Base-by-base conservation (phyloP, 805 yeast genomes). In the Lachancea cidri region DNA sequence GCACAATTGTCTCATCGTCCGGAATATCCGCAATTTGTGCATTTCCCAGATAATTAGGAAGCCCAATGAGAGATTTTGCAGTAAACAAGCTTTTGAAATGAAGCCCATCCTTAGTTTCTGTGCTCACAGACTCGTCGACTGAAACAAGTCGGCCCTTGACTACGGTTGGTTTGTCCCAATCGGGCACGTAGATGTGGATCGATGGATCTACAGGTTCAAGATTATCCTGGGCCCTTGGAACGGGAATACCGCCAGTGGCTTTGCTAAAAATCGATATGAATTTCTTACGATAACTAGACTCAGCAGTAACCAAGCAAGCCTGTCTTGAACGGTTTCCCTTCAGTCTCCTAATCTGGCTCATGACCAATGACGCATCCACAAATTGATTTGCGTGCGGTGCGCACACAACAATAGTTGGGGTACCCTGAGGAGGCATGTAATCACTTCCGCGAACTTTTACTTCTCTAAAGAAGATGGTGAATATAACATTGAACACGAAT, bases 341-440 rank as follows among this genome's bases (percentile, higher is more conserved):
- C 25, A 57, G 37, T 30, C 68, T 64, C 52, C 83, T 76, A 18
- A 86, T 84, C 53, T 81, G 85, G 34, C 81, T 75, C 84, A 86
- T 81, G 36, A 91, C 73, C 43, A 91, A 68, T 41, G 86, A 74
- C 3, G 86, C 88, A 50, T 77, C 83, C 25, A 89, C 87, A 58
- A 89, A 89, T 65, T 88, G 96, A 62, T 87, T 87, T 5, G 87
- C 87, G 62, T 83, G 89, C 1, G 91, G 91, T 2, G 89, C 89
- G 32, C 82, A 86, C 29, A 83, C 89, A 53, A 82, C 76, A 41
- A 83, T 80, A n/a, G 82, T 76, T 0, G 89, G 83, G 15, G 53
- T 52, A 13, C 63, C 63, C 3, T 44, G 44, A 4, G 52, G 49
- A 3, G 62, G 66, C 13, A 59, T 43, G 33, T 59, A 54, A 31